These are phyloP conservation scores for Chlorociboria aeruginascens DNA, from an alignment of 495 filamentous ascomycete species.

Conservation along the genomic window DNA sequence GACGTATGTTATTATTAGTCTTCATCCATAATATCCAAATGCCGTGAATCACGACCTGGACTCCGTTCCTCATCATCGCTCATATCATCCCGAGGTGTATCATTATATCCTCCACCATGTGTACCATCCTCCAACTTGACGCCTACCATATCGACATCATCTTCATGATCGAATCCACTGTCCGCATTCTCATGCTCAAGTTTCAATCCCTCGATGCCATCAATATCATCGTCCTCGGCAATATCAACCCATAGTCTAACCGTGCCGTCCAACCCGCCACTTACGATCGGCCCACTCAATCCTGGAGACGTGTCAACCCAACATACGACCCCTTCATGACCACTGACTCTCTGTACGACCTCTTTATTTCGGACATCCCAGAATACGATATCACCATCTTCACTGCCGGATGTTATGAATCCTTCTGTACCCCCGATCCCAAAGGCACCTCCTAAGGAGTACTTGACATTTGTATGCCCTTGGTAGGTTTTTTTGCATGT, in stretches of 20 bases:
- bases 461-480: slow-evolving; percentile 77
- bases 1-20: neutral
- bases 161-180: neutral
- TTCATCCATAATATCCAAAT: slow-evolving; percentile 6
- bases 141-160: slow-evolving; percentile 13
- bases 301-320: slow-evolving; percentile 59
- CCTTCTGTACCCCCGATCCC: slow-evolving; percentile 46
- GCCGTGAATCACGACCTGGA: neutral
- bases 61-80: neutral
- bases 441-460: slow-evolving; percentile 72
- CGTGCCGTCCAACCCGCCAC: slow-evolving; percentile 51
- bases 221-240: slow-evolving; percentile 12
- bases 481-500: slow-evolving; percentile 93
- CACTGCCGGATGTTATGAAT: slow-evolving; percentile 73
- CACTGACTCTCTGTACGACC: slow-evolving; percentile 57
- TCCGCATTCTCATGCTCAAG: neutral
- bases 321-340: slow-evolving; percentile 72
- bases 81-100: slow-evolving; percentile 12
- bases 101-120: slow-evolving; percentile 6
- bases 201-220: slow-evolving; percentile 1
- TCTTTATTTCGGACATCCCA: slow-evolving; percentile 88
- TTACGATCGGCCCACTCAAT: slow-evolving; percentile 36
- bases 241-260: slow-evolving; percentile 49
- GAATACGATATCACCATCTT: slow-evolving; percentile 71
- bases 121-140: slow-evolving; percentile 17